Percentiles rank a stretch among this genome's conserved stretches.
Conservation (phyloP, 441 rosid species). For the Gossypium gossypioides region DNA sequence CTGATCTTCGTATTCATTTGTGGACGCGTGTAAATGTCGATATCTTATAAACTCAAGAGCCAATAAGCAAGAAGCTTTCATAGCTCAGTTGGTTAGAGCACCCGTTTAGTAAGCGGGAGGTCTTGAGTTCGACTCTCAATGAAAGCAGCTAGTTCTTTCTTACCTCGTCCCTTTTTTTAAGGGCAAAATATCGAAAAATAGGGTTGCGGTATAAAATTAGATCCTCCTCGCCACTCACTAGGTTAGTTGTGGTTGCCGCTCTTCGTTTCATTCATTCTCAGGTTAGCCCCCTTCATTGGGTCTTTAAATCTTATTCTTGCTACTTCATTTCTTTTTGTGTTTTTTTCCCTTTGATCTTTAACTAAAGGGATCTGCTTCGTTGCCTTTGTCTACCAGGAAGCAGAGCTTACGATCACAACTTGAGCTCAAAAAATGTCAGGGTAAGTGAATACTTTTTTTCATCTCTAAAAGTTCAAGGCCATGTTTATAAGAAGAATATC, state of each 20-base stretch:
- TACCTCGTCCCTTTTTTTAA: accelerated
- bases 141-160: conserved; percentile 50
- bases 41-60: no score
- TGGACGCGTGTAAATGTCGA: not conserved
- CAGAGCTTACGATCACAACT: not conserved
- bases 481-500: not conserved
- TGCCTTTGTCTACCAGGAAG: not conserved
- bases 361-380: not conserved
- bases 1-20: conserved; percentile 87
- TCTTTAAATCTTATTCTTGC: not conserved
- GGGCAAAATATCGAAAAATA: not conserved
- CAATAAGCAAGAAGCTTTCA: conserved; percentile 10
- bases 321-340: not conserved
- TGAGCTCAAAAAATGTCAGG: not conserved
- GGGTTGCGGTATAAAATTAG: not conserved
- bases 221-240: not conserved
- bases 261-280: not conserved
- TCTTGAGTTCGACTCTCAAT: conserved; percentile 96
- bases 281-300: not conserved
- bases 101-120: conserved; percentile 99
- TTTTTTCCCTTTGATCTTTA: not conserved
- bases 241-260: not conserved
- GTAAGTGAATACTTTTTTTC: not conserved
- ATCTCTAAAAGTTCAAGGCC: not conserved
- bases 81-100: conserved; percentile 99